These are phyloP conservation scores for Fusarium verrucosum DNA, from an alignment of 2,329 filamentous ascomycete species.

Conservation along the genomic window DNA sequence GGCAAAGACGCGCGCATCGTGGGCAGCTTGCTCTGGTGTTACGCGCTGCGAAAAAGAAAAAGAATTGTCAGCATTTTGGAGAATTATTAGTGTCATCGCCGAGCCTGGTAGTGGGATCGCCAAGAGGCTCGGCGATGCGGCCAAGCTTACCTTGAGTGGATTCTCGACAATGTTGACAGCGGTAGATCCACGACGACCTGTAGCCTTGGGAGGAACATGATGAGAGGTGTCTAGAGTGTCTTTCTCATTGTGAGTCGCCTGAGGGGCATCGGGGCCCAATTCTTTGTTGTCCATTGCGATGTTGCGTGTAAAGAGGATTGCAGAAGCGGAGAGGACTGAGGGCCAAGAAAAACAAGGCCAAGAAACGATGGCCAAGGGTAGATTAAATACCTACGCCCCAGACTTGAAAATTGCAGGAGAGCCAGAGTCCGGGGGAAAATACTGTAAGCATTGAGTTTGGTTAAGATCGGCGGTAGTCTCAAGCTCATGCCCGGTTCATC, in stretches of 20 bases:
- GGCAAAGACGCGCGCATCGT: constrained; percentile 62
- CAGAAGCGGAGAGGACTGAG: not conserved
- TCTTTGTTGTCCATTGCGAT: constrained; percentile 19
- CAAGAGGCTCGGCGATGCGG: constrained; percentile 3
- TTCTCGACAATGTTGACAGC: constrained; percentile 23
- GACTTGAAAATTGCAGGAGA: not conserved
- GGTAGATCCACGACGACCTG: constrained; percentile 15
- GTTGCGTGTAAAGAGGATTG: not conserved
- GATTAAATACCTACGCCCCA: constrained; percentile 12
- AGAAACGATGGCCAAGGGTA: not conserved
- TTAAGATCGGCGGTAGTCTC: constrained; percentile 6
- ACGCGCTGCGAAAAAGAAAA: constrained; percentile 23
- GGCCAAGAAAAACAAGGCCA: not conserved
- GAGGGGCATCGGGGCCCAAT: constrained; percentile 8
- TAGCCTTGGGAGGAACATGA: not conserved
- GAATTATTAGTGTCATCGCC: not conserved
- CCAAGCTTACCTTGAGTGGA: constrained; percentile 21
- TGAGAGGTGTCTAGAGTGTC: not conserved
- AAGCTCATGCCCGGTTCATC: constrained; percentile 17
- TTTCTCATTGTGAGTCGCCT: constrained; percentile 20
- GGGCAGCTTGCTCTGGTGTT: constrained; percentile 38
- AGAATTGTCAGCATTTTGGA: not conserved
- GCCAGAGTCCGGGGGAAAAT: constrained; percentile 12
- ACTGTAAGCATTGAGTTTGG: constrained; percentile 13
- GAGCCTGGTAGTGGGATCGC: constrained; percentile 3